Evolutionary conservation across 73 alveolate species (phyloP).

Genomic region (Paraurostyla sp.): DNA sequence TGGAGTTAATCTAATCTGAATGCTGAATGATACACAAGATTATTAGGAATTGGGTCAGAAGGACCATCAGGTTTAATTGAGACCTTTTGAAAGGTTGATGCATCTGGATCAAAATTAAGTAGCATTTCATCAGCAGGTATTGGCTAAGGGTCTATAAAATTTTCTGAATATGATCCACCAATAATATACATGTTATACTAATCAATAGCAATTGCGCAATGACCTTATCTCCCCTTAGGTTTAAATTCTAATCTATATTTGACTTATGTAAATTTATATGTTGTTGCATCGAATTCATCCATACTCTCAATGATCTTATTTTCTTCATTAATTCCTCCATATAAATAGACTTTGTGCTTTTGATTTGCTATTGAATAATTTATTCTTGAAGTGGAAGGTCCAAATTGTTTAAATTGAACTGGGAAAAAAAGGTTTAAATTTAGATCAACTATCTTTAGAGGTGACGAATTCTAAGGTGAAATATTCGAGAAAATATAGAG

Average conservation of each 20-base stretch:
- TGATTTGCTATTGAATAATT: slow-evolving; percentile 35
- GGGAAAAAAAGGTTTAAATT: slow-evolving; percentile 1
- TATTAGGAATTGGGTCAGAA: slow-evolving; percentile 33
- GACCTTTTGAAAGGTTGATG: neutral
- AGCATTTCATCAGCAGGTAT: slow-evolving; percentile 60
- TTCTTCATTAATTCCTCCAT: slow-evolving; percentile 67
- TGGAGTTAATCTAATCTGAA: slow-evolving; percentile 27
- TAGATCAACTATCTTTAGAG: slow-evolving; percentile 12
- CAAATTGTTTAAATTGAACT: neutral
- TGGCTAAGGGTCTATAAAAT: slow-evolving; percentile 65
- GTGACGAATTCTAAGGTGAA: neutral
- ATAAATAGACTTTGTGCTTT: slow-evolving; percentile 50
- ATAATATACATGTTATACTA: slow-evolving; percentile 43
- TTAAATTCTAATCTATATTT: slow-evolving; percentile 51
- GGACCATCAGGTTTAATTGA: neutral
- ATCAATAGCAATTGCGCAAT: slow-evolving; percentile 60
- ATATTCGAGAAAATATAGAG: neutral
- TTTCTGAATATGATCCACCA: slow-evolving; percentile 50
- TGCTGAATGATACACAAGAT: slow-evolving; percentile 33
- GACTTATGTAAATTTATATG: slow-evolving; percentile 44
- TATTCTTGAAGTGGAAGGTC: slow-evolving; percentile 38
- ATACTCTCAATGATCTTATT: slow-evolving; percentile 28
- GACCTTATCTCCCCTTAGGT: slow-evolving; percentile 70
- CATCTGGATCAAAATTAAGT: slow-evolving; percentile 28
- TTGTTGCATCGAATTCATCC: slow-evolving; percentile 64